phyloP scores from a whole-genome alignment of 768 basidiomycete genomes.

The Pleurotus ostreatus region DNA sequence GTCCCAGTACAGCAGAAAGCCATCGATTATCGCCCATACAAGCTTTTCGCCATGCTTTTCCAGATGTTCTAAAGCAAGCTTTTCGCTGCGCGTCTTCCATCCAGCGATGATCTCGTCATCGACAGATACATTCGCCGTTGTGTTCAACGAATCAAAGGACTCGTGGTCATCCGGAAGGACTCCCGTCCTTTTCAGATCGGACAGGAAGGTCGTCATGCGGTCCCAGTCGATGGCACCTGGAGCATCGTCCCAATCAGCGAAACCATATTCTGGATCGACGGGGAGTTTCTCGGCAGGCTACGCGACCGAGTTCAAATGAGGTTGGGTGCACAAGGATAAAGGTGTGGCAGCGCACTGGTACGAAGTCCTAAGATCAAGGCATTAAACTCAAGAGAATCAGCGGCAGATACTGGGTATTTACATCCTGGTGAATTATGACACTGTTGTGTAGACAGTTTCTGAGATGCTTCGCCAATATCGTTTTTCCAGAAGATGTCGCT shows the following conservation, averaged over 20 bases:
- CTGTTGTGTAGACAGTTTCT: not conserved
- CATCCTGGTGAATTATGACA: slow-evolving; percentile 6
- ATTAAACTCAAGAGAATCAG: not conserved
- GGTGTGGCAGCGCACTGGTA: not conserved
- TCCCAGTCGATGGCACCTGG: not conserved
- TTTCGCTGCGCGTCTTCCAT: not conserved
- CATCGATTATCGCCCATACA: not conserved
- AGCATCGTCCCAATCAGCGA: not conserved
- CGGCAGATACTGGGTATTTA: not conserved
- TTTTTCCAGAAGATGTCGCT: slow-evolving; percentile 1
- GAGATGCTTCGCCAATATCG: not conserved
- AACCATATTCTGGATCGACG: not conserved
- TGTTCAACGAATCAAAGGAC: not conserved
- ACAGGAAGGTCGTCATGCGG: not conserved
- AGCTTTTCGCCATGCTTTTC: not conserved
- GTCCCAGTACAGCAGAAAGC: slow-evolving; percentile 4
- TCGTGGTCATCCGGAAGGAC: not conserved
- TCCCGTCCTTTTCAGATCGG: not conserved
- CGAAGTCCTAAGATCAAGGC: not conserved
- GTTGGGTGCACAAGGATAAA: not conserved
- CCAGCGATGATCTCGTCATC: not conserved
- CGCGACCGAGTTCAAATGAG: not conserved
- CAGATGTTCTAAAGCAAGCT: not conserved
- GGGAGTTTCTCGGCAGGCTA: not conserved
- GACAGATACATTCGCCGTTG: not conserved